phyloP scores from a whole-genome alignment of 2,329 filamentous ascomycete genomes.

The Fusarium liriodendri region DNA sequence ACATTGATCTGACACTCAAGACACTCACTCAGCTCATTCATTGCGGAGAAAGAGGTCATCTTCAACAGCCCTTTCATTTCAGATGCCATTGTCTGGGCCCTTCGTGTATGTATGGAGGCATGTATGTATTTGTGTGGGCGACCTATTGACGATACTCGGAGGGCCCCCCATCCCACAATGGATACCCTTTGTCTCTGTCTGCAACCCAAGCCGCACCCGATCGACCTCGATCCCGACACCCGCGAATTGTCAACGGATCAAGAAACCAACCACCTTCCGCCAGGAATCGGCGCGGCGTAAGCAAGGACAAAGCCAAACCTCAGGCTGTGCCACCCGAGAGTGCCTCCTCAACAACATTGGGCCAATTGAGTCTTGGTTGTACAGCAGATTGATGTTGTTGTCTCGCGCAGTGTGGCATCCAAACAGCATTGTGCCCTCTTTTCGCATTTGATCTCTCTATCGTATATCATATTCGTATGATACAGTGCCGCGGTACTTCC shows the following conservation, averaged over 20 bases:
- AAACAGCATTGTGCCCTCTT: neutral
- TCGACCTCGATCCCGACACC: neutral
- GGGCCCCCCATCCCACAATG: neutral
- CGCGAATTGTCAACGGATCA: neutral
- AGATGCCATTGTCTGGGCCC: neutral
- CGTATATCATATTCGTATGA: neutral
- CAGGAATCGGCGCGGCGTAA: neutral
- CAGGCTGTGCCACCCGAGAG: neutral
- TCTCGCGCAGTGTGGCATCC: neutral
- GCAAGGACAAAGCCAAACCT: neutral
- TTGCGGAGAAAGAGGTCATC: neutral
- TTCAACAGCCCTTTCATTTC: neutral
- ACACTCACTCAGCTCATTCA: too few species aligned
- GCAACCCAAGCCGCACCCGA: neutral
- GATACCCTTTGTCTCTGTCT: neutral
- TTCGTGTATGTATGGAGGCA: neutral
- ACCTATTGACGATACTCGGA: neutral
- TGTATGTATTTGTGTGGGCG: neutral
- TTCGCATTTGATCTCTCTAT: neutral
- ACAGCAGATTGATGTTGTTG: neutral
- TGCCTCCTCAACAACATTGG: neutral
- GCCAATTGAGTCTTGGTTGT: neutral
- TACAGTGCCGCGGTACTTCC: neutral
- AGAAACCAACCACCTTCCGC: neutral
- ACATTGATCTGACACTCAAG: too few species aligned